Conservation (phyloP, 257 asterid species). For the Fraxinus americana region DNA sequence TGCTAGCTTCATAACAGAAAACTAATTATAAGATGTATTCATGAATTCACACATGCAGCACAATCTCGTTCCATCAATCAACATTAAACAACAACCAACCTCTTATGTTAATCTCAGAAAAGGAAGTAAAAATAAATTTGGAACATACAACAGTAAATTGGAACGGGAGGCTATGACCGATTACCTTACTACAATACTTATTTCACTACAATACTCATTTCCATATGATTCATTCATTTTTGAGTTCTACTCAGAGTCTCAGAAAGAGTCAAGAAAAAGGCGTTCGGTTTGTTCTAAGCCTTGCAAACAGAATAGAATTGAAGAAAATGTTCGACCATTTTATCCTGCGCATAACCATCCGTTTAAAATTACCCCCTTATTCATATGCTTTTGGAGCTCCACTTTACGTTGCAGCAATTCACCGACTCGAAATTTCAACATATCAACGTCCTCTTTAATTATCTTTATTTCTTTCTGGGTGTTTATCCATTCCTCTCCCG, state of each 20-base stretch:
- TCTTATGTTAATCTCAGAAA: neutral
- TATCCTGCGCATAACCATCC: neutral
- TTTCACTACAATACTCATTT: too few relatives aligned
- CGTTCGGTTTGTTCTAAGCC: neutral
- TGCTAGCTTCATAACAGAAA: neutral
- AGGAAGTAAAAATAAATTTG: neutral
- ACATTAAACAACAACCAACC: neutral
- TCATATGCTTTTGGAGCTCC: constrained; percentile 28
- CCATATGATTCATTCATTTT: neutral
- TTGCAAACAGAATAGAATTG: neutral
- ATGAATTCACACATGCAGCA: neutral
- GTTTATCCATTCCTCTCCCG: constrained; percentile 16
- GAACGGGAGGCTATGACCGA: too few relatives aligned
- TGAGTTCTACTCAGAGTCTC: neutral
- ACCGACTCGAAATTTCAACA: constrained; percentile 31
- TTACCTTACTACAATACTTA: too few relatives aligned
- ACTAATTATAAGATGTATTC: neutral
- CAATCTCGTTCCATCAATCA: neutral
- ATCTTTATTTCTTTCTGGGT: constrained; percentile 22
- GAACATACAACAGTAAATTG: neutral
- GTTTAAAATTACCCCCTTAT: neutral
- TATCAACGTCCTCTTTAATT: constrained; percentile 32
- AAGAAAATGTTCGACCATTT: neutral
- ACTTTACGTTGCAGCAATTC: constrained; percentile 25
- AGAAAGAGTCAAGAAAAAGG: neutral